Base-by-base conservation (phyloP, 2,329 filamentous ascomycete genomes). In the Dactylonectria estremocensis region DNA sequence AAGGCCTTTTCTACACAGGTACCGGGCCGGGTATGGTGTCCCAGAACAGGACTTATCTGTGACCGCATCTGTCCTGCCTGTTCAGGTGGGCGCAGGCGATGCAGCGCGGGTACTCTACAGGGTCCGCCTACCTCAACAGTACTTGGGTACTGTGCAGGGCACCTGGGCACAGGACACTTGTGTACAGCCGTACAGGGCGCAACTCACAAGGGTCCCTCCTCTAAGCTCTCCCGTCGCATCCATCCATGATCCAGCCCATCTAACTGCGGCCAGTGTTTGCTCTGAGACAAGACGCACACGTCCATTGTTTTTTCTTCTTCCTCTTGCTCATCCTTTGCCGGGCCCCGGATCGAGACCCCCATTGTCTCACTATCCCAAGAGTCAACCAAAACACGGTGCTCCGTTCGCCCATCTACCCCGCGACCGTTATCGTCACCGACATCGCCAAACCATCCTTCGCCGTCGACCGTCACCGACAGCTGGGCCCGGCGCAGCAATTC, bases 391-490 rank as follows among this genome's bases (percentile, higher is more conserved):
- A 31, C n/a, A 18, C 40, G 43, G 56, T n/a, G 7, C 16, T 43
- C 56, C 31, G 18, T 31, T 43, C 24, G 22, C 18, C 43, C 45
- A 59, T 46, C 28, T 40, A 31, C 33, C 43, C 43, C 43, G 45
- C 43, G 24, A 43, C 55, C 55, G 37, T 55, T 37, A 16, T 55
- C 28, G 31, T 55, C 52, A 33, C 54, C 48, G 46, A 53, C 37
- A 48, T 53, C 49, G 43, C 11, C 45, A 18, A 20, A 33, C 40
- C 37, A 45, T 49, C 52, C 43, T 20, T 62, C 46, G 31, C 58
- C 59, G 40, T 64, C 61, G 57, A 53, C 49, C 59, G 40, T 64
- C 61, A 64, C 61, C 55, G 62, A 59, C 62, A 64, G 35, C 55
- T 53, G 50, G 31, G 33, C n/a, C 18, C 50, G 4, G 50, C 50